Conservation (phyloP, 805 yeast species). For the Saccharomycopsis synnaedendra region DNA sequence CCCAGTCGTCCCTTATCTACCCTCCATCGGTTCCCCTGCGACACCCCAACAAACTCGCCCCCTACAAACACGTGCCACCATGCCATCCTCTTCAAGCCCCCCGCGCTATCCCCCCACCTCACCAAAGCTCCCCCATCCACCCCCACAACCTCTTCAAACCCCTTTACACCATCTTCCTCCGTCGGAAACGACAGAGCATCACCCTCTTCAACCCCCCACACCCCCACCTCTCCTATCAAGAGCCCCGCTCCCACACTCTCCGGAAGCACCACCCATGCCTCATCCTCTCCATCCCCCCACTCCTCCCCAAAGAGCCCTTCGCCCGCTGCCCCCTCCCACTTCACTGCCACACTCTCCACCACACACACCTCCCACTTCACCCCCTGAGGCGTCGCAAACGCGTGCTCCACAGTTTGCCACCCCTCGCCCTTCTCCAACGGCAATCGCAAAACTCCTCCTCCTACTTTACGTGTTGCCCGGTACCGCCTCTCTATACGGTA, state of each 20-base stretch:
- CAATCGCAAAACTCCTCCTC: constrained; percentile 23
- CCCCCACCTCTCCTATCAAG: constrained; percentile 20
- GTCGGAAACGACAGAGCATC: constrained; percentile 7
- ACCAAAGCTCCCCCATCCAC: constrained; percentile 14
- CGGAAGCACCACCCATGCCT: constrained; percentile 21
- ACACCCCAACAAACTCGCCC: constrained; percentile 21
- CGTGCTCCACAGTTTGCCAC: constrained; percentile 18
- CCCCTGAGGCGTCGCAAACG: constrained; percentile 17
- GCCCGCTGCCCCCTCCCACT: constrained; percentile 13
- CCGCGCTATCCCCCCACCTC: constrained; percentile 20
- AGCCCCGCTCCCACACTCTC: constrained; percentile 17
- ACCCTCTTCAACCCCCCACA: constrained; percentile 11
- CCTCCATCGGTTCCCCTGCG: constrained; percentile 15
- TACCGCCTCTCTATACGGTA: constrained; percentile 26
- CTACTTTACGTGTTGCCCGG: constrained; percentile 20
- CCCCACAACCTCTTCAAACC: not conserved
- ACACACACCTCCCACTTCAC: constrained; percentile 20
- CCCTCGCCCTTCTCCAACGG: constrained; percentile 21
- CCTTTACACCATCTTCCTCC: not conserved
- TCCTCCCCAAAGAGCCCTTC: not conserved
- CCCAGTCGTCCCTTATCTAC: constrained; percentile 2
- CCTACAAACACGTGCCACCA: constrained; percentile 25
- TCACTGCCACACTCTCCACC: constrained; percentile 17
- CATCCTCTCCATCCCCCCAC: constrained; percentile 3
- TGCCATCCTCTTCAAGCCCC: constrained; percentile 14